Conservation (phyloP, 495 filamentous ascomycete genomes). For the Penicillium mononematosum region DNA sequence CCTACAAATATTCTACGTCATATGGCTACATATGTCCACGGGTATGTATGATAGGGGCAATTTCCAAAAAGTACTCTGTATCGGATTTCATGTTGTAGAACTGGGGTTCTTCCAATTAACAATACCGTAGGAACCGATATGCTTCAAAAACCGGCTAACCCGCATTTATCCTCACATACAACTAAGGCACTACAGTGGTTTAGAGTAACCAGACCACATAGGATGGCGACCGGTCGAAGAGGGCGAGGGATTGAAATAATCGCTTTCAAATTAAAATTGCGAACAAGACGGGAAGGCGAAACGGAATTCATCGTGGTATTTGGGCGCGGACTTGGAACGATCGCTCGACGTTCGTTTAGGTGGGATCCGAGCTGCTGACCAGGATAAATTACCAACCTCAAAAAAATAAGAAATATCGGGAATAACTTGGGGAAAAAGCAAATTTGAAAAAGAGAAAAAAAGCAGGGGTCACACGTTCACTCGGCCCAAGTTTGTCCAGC, state of each 20-base stretch:
- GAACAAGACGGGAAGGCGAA: slow-evolving; percentile 39
- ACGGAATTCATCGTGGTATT: slow-evolving; percentile 36
- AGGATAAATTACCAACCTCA: slow-evolving; percentile 36
- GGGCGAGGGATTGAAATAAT: slow-evolving; percentile 30
- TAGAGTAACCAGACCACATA: slow-evolving; percentile 7
- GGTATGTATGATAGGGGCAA: background rate
- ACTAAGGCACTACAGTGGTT: slow-evolving; percentile 19
- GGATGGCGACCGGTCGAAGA: slow-evolving; percentile 29
- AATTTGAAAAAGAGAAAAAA: background rate
- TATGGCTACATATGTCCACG: background rate
- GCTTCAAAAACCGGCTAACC: background rate
- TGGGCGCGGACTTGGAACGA: slow-evolving; percentile 32
- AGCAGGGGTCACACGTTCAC: background rate
- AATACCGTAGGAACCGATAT: background rate
- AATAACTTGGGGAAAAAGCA: slow-evolving; percentile 7
- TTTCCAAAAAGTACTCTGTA: background rate
- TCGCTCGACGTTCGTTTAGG: slow-evolving; percentile 47
- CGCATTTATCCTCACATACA: background rate
- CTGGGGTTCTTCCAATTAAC: no score
- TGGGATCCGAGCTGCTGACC: slow-evolving; percentile 45
- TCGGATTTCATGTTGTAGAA: background rate
- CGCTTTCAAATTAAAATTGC: slow-evolving; percentile 38
- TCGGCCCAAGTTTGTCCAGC: background rate
- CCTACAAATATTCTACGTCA: slow-evolving; percentile 1
- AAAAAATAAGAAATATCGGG: slow-evolving; percentile 12